Base-by-base conservation (phyloP, 2,329 filamentous ascomycete species). In the Trichoderma sp. region DNA sequence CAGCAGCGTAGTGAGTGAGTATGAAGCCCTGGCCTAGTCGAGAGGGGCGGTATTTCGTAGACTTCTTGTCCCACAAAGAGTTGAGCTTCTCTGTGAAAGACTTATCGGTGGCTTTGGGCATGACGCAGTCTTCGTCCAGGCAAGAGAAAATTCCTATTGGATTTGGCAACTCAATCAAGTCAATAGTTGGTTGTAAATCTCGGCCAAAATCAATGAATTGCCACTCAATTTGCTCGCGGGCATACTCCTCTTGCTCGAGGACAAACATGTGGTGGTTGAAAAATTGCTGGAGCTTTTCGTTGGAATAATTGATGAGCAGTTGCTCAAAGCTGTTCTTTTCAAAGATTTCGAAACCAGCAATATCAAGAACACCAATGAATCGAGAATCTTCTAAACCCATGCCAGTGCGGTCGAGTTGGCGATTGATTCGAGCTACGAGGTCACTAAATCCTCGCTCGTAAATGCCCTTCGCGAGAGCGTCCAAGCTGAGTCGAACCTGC, bases 261-360 rank as follows among this genome's bases (percentile, higher is more conserved):
- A 99, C 95, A 76, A 99, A 99, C 95, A 99, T 99, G 82, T 99
- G 96, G 77, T 99, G 95, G 75, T 99, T 99, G 86, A 99, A 99
- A 79, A 99, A 99, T 73, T 99, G 95, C 76, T 99, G 95, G 7
- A 99, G 87, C 79, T 97, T 99, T 79, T 99, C 95, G 80, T 99
- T 99, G 70, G 96, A 98, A 80, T 99, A 99, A 80, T 99, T 99
- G 85, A 99, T 99, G 83, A 95, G 99, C 6, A 99, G 86, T 79
- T 99, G 95, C 78, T 99, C 95, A 75, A 99, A 99, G 82, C 94
- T 97, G 82, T 99, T 99, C 75, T 92, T 88, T 73, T 99, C 94
- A 74, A 99, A 99, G 68, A 99, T 99, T 77, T 99, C 95, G 79
- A 99, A 99, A 69, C 95, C 95, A 71, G 96, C 96, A 79, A 99